Conservation (phyloP, 2,329 filamentous ascomycete species). For the Diplodia corticola region DNA sequence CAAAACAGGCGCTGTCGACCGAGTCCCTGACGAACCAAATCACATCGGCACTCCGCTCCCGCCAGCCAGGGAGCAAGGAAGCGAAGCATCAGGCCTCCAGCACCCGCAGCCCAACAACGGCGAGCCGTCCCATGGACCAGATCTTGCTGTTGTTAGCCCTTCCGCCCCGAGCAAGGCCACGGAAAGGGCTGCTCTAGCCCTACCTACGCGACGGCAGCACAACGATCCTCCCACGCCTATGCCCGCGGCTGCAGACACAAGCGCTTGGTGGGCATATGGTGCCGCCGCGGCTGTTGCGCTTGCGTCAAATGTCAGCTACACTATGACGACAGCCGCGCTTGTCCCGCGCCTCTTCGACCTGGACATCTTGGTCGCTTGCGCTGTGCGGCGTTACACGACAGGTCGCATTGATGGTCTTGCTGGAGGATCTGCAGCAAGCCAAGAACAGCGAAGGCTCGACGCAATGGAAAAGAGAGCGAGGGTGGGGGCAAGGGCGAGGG, state of each 20-base stretch:
- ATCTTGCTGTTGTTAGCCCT: not conserved
- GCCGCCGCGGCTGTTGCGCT: constrained; percentile 1
- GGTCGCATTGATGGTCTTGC: not conserved
- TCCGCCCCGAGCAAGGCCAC: not conserved
- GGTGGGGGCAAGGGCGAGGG: not conserved
- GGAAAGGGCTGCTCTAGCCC: constrained; percentile 1
- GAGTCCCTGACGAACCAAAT: constrained; percentile 6
- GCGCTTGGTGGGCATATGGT: not conserved
- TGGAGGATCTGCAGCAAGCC: not conserved
- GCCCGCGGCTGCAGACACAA: not conserved
- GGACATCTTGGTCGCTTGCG: not conserved
- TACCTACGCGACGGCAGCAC: not conserved
- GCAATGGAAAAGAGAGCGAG: not conserved
- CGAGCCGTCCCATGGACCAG: constrained; percentile 8
- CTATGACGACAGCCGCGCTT: not conserved
- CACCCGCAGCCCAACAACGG: constrained; percentile 1
- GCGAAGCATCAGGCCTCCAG: not conserved
- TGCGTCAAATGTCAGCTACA: not conserved
- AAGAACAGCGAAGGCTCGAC: not conserved
- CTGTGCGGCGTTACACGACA: constrained; percentile 8
- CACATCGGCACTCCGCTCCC: not conserved
- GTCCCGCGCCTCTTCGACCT: not conserved
- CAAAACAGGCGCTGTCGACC: not conserved
- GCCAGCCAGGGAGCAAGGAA: not conserved
- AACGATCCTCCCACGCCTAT: not conserved